Evolutionary conservation across 805 yeast genomes (phyloP).

Genomic region (Saturnispora mendoncae): DNA sequence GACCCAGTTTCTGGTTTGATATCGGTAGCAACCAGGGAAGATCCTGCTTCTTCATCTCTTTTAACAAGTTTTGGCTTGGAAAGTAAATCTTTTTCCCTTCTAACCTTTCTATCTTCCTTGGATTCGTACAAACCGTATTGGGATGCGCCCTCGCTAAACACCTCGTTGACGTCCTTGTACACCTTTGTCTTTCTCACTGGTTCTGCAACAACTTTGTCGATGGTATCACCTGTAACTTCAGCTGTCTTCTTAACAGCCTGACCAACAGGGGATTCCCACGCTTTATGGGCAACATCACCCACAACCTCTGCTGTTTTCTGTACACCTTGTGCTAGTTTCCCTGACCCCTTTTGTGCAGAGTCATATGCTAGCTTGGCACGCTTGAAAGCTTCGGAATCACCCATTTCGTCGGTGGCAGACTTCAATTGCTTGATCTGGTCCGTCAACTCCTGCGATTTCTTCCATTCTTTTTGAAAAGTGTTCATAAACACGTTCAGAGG

Average conservation of each 20-base stretch:
- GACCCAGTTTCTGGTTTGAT: slow-evolving; percentile 51
- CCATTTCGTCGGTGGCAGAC: slow-evolving; percentile 90
- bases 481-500: slow-evolving; percentile 91
- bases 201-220: slow-evolving; percentile 72
- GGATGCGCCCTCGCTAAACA: slow-evolving; percentile 86
- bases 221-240: slow-evolving; percentile 69
- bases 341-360: slow-evolving; percentile 63
- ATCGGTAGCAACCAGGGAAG: slow-evolving; percentile 73
- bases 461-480: slow-evolving; percentile 86
- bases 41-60: slow-evolving; percentile 75
- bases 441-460: slow-evolving; percentile 80
- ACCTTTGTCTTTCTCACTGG: slow-evolving; percentile 89
- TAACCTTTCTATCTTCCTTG: slow-evolving; percentile 67
- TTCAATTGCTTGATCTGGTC: slow-evolving; percentile 89
- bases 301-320: slow-evolving; percentile 89
- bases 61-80: slow-evolving; percentile 58
- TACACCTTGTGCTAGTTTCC: slow-evolving; percentile 57
- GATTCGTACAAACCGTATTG: slow-evolving; percentile 88
- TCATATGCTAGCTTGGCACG: slow-evolving; percentile 89
- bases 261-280: slow-evolving; percentile 95
- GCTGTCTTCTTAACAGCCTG: slow-evolving; percentile 81
- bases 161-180: slow-evolving; percentile 81
- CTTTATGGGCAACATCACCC: slow-evolving; percentile 79
- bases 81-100: slow-evolving; percentile 56
- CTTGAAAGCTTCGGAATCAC: slow-evolving; percentile 89